Evolutionary conservation across 2,329 filamentous ascomycete species (phyloP).

Genomic region (Chrysoporthe puriensis): DNA sequence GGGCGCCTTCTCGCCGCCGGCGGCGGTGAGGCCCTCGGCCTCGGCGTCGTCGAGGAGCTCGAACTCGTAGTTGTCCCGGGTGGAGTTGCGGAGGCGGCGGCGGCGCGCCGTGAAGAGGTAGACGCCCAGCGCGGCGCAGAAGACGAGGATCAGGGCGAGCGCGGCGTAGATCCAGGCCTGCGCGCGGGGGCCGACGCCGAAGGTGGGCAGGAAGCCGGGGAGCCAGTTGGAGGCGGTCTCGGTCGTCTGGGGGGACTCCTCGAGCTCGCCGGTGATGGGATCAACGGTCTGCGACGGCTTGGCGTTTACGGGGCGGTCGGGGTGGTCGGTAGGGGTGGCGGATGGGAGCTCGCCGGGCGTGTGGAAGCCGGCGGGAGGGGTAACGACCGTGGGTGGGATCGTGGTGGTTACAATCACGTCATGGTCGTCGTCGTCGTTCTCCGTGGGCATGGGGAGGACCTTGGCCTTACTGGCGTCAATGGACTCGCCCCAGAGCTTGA

Average conservation of each 20-base stretch:
- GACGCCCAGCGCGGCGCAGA: conserved; percentile 78
- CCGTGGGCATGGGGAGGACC: conserved; percentile 79
- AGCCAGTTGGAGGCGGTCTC: conserved; percentile 64
- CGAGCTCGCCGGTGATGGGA: conserved; percentile 35
- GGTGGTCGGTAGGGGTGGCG: conserved; percentile 62
- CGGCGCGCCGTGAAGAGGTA: conserved; percentile 83
- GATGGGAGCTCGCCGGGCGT: conserved; percentile 37
- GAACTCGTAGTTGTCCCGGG: conserved; percentile 88
- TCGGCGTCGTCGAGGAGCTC: conserved; percentile 89
- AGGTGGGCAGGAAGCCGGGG: conserved; percentile 86
- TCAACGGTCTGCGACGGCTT: conserved; percentile 42
- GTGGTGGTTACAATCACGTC: conserved; percentile 68
- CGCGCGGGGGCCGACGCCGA: conserved; percentile 83
- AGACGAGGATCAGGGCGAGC: conserved; percentile 79
- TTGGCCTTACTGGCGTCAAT: conserved; percentile 75
- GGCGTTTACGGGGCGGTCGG: conserved; percentile 63
- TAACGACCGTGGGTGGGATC: conserved; percentile 65
- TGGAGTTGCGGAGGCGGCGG: conserved; percentile 72
- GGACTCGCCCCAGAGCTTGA: conserved; percentile 91
- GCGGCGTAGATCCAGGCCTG: conserved; percentile 94
- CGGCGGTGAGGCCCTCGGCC: conserved; percentile 51
- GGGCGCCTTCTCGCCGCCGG: conserved; percentile 45
- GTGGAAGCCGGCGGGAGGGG: conserved; percentile 53
- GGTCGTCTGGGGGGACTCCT: conserved; percentile 35
- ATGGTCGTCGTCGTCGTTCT: conserved; percentile 83